Base-by-base conservation (phyloP, 768 basidiomycete species). In the Kondoa subrosea region DNA sequence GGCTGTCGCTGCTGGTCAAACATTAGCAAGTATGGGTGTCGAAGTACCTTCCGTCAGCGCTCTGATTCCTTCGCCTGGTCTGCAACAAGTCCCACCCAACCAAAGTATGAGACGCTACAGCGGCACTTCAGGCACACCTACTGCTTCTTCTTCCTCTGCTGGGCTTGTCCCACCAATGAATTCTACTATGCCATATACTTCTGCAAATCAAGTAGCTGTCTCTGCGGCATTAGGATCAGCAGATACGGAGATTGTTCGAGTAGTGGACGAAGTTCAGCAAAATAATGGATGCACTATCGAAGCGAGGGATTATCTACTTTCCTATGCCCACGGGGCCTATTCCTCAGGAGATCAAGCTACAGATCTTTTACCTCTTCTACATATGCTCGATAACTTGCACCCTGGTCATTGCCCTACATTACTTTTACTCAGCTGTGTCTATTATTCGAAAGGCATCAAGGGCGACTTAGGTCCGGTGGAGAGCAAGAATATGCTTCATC, bases 361-460 rank as follows among this genome's bases (percentile, higher is more conserved):
- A 12, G 66, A 40, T 50, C 34, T 40, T 12, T 25, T 65, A 40
- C 64, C 64, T 17, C 75, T 80, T 15, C 73, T 80, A 25, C 70
- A 70, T 14, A 72, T 73, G 21, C 72, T 80, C 34, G 74, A 74
- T 34, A 70, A 70, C 3, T 61, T 77, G 0, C 78, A 79, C 66
- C 77, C 78, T 0, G 66, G 71, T 14, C 77, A 80, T 67, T 32
- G 77, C 1, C 76, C 78, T 27, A 75, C 76, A 3, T 64, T 79
- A 27, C 73, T 80, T 4, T 71, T 80, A 3, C 74, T 79, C 59
- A 73, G 77, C 16, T 80, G 79, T 70, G 78, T 76, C 0, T 75
- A 78, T 56, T 75, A 78, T 67, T 74, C 78, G 4, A 71, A 76
- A 2, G 78, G 77, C 1, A 75, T 32, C 61, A 63, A 63, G 30